A percentile compares a stretch with the other conserved stretches of the same genome.
Conservation (phyloP, 2,329 filamentous ascomycete genomes). For the Hymenoscyphus linearis region DNA sequence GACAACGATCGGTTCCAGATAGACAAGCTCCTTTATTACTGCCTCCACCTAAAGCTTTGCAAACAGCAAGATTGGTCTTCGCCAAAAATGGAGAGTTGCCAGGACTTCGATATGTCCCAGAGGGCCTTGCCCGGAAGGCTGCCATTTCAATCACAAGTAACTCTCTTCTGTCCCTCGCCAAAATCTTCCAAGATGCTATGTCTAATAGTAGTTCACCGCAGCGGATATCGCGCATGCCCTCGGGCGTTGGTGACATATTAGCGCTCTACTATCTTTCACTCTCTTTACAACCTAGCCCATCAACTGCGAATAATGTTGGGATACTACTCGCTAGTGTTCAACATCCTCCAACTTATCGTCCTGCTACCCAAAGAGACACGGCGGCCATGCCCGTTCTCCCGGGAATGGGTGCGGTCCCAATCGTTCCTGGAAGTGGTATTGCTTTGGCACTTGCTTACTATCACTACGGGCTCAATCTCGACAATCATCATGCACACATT, state of each 20-base stretch:
- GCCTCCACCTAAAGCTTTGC: constrained; percentile 74
- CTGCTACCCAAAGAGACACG: constrained; percentile 28
- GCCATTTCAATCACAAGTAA: constrained; percentile 94
- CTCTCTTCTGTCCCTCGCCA: constrained; percentile 86
- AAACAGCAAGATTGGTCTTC: constrained; percentile 81
- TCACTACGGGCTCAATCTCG: constrained; percentile 84
- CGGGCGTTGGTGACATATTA: constrained; percentile 84
- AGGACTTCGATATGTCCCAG: constrained; percentile 67
- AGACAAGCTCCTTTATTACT: constrained; percentile 60
- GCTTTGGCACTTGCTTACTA: constrained; percentile 89
- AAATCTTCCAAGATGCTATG: constrained; percentile 96
- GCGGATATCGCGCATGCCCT: constrained; percentile 53
- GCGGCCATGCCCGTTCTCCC: constrained; percentile 51
- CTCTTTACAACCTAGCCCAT: constrained; percentile 90
- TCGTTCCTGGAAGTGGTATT: constrained; percentile 79
- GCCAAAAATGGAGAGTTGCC: constrained; percentile 69
- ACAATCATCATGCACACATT: constrained; percentile 85
- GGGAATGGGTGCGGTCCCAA: constrained; percentile 42
- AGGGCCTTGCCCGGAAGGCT: constrained; percentile 67
- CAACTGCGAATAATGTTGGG: constrained; percentile 96
- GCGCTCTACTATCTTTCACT: constrained; percentile 93
- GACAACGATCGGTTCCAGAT: constrained; percentile 9
- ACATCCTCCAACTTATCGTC: constrained; percentile 47
- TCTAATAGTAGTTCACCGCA: constrained; percentile 49
- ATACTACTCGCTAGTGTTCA: constrained; percentile 95